Evolutionary conservation across 2,329 filamentous ascomycete genomes (phyloP), one percentile per base, ranked within the genome.

Genomic region (Raffaelea arxii): DNA sequence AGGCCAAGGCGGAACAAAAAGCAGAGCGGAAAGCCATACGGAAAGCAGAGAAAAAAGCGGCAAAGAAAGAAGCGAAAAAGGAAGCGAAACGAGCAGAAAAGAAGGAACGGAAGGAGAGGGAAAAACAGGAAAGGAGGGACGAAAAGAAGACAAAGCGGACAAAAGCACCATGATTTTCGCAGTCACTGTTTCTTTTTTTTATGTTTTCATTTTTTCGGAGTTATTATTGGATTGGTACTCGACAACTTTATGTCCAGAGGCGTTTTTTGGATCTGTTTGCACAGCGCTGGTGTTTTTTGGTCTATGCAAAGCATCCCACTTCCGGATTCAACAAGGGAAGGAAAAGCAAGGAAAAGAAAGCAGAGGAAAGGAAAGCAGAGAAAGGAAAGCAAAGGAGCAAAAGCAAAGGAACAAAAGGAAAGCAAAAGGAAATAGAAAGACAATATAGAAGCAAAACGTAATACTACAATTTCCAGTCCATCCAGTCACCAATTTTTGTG

Each of bases 41-140:
- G 49, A 59, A 55, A 37, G 67, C 68, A 55, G 66, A 64, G 2
- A 74, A 70, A 56, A n/a, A 24, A 16, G 23, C 14, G 3, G 43
- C 37, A 22, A 37, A 25, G 6, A 25, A 24, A 37, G 67, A 68
- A 51, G 12, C 35, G n/a, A 25, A 30, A 24, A 37, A 30, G n/a
- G 35, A n/a, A 23, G 23, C 19, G 11, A 45, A 25, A 6, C 69
- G 39, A 62, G 64, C 49, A 59, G 60, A 53, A 59, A 36, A n/a
- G 16, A 12, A 58, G 70, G 73, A 50, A 72, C 73, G 47, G 76
- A 71, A 54, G 64, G 65, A 44, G 65, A 70, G 56, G 59, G 69
- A 41, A 58, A 55, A 53, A 54, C 32, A 36, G 6, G 7, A n/a
- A 53, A 18, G 65, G 55, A 56, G 58, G 24, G 16, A n/a, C 11